Evolutionary conservation across 2,329 filamentous ascomycete species (phyloP), one percentile per base, ranked within the genome.

Genomic region (Verticillium longisporum): DNA sequence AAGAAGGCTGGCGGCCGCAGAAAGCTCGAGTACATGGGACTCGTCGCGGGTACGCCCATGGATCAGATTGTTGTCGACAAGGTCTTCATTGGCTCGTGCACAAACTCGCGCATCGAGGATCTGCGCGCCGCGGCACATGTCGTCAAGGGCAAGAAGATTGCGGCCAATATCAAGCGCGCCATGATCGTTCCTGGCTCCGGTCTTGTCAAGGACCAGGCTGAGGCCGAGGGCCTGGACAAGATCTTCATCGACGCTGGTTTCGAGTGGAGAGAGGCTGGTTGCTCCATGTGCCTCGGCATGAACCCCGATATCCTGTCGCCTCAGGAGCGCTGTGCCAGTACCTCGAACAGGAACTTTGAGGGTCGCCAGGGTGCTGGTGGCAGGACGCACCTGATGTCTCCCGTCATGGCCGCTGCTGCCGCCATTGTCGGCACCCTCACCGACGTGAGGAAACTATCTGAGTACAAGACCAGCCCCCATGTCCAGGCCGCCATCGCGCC

Each of bases 261-360:
- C 67, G 94, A 98, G 75, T 98, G 94, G 94, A 87, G 95, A 73
- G 95, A 99, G 79, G 95, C 95, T 67, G 95, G 95, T 57, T 99
- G 95, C 84, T 96, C 91, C 65, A 99, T 99, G 95, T 98, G 95
- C 74, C 84, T 99, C 60, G 95, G 95, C 73, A 99, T 99, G 94
- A 99, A 99, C 81, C 94, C 95, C 0, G 95, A 99, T 74, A 98
- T 99, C 65, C 84, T 98, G 56, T 87, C 92, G 1, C 93, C 95
- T 60, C 85, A 89, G 74, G 95, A 99, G 78, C 88, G 95, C 70
- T 98, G 95, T 73, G 95, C 95, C 53, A 94, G 89, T 72, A 98
- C 95, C 57, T 96, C 91, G 65, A 98, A 98, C 80, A 90, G 95
- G 69, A 98, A 98, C 77, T 98, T 98, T 68, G 95, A 98, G 75